A percentile compares a stretch with the other conserved stretches of the same genome.
Evolutionary conservation across 1,284 basidiomycete genomes (phyloP).

Genomic region (Rhodofomes roseus): DNA sequence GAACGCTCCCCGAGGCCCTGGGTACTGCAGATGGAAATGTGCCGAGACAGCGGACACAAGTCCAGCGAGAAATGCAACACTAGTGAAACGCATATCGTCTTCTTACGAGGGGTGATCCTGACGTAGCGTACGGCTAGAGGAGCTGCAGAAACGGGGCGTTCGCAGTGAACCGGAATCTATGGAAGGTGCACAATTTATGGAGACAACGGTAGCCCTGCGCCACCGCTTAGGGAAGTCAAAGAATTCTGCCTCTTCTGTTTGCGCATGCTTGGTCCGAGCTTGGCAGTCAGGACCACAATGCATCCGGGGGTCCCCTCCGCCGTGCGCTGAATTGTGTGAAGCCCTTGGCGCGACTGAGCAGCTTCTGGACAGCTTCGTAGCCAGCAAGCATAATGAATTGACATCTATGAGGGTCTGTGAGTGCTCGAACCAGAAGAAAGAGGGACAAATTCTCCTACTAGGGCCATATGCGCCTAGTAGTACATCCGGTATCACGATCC

Average conservation of each 20-base stretch:
- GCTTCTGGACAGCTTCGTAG: too few species aligned
- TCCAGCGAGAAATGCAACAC: constrained; percentile 26
- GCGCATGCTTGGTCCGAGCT: constrained; percentile 12
- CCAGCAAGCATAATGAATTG: too few species aligned
- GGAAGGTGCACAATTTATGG: background rate
- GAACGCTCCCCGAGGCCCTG: constrained; percentile 56
- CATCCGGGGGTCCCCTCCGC: background rate
- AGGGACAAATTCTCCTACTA: too few species aligned
- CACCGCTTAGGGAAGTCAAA: constrained; percentile 19
- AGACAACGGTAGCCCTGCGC: background rate
- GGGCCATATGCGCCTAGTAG: too few species aligned
- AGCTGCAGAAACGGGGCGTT: constrained; percentile 6
- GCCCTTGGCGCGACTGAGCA: background rate
- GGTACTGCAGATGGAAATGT: constrained; percentile 71
- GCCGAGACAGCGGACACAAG: constrained; percentile 41
- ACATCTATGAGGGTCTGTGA: too few species aligned
- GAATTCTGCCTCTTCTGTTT: constrained; percentile 31
- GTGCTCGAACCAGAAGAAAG: too few species aligned
- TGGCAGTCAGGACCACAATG: background rate
- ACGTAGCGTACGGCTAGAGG: background rate
- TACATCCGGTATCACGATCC: too few species aligned
- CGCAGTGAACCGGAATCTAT: constrained; percentile 3
- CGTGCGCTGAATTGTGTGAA: background rate
- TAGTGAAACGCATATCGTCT: constrained; percentile 30
- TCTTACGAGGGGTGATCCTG: background rate